These are phyloP conservation scores for Beauveria australis DNA, from an alignment of 2,329 filamentous ascomycete species.

Conservation along the genomic window DNA sequence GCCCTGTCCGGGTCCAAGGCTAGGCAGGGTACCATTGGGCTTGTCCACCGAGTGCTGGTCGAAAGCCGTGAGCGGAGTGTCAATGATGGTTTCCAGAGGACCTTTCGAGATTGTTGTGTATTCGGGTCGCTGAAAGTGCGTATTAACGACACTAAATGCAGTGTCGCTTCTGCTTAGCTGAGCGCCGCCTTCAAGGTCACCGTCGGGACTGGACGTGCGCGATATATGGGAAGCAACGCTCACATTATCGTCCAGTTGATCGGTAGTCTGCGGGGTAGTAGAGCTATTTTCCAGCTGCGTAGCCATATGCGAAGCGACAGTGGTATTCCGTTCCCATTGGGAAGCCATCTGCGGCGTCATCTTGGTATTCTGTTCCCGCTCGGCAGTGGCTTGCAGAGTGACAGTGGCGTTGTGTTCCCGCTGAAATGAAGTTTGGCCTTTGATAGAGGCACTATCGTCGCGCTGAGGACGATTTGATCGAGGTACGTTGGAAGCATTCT, in stretches of 20 bases:
- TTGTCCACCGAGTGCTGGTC: neutral
- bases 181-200: slow-evolving; percentile 8
- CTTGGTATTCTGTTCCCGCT: neutral
- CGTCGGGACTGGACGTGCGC: slow-evolving; percentile 6
- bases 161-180: slow-evolving; percentile 8
- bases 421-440: no score
- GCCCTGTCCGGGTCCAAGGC: neutral
- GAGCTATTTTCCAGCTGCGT: neutral
- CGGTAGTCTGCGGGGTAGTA: neutral
- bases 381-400: neutral
- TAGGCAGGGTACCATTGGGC: neutral
- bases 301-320: neutral
- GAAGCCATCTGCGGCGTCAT: neutral
- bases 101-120: neutral
- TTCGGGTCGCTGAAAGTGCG: neutral
- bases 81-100: neutral
- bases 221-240: slow-evolving; percentile 3
- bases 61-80: neutral
- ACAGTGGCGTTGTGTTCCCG: neutral
- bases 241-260: neutral
- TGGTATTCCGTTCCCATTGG: neutral
- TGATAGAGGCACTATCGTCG: no score
- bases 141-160: neutral
- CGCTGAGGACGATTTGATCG: no score
- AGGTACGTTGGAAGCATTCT: no score